Evolutionary conservation across 768 basidiomycete species (phyloP), one percentile per base, ranked within the genome.

Genomic region (Xerocomellus intermedius): DNA sequence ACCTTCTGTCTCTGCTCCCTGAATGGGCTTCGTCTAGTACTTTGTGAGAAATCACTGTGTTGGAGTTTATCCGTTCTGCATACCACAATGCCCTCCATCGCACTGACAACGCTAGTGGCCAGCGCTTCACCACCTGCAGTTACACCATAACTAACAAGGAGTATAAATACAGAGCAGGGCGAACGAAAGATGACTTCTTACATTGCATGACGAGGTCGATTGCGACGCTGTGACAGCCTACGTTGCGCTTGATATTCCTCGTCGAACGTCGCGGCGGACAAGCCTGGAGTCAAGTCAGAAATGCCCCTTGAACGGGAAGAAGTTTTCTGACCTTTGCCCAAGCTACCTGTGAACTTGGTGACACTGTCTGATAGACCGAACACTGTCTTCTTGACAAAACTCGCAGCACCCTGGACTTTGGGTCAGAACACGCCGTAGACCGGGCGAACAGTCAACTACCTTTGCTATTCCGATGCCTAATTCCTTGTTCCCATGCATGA

Each of bases 331-430:
- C 94, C 94, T 80, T 99, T 99, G 41, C 96, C 93, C 57, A 99
- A 85, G 69, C 94, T 97, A 59, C 94, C 92, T 2, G 97, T 98
- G 66, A 99, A 88, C 72, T 98, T 98, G n/a, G 95, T 95, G 68
- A 99, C 78, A 67, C 93, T 96, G 66, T 99, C 96, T 33, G 91
- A 90, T 41, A 99, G 69, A 36, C 97, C 97, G 64, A 98, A 99
- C 8, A 98, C 91, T 0, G 96, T 97, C 76, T 99, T 99, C 78
- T 98, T 98, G 51, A 98, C 90, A 62, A 99, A 95, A 68, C 94
- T 98, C 8, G 95, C 94, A 0, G 96, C 96, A 42, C 97, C 97
- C 89, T 95, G 63, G 0, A 22, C n/a, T 42, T 38, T 26, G 38
- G 13, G 36, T 75, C 32, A 59, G 65, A 30, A 46, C 39, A n/a